Percentiles rank a stretch among this genome's conserved stretches.
phyloP scores from a whole-genome alignment of 176 grass and related monocot species.

The Avena sativa region DNA sequence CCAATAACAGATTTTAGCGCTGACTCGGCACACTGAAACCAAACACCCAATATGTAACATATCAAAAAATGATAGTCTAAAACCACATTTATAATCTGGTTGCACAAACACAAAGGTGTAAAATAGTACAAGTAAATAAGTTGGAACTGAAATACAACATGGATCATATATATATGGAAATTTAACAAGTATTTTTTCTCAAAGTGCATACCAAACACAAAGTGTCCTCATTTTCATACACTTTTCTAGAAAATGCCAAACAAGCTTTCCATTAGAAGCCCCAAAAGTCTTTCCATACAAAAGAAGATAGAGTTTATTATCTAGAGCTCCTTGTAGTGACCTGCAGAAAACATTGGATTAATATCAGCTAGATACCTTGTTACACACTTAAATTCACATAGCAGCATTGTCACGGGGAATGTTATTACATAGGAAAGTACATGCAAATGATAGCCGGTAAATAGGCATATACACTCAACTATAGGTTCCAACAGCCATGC shows the following conservation, averaged over 20 bases:
- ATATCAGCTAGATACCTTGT: background rate
- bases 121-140: constrained; percentile 14
- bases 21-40: constrained; percentile 87
- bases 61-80: background rate
- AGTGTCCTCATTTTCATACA: constrained; percentile 88
- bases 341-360: constrained; percentile 51
- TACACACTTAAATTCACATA: constrained; percentile 12
- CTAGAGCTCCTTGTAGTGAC: constrained; percentile 85
- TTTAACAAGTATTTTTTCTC: background rate
- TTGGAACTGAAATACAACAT: constrained; percentile 19
- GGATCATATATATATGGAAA: constrained; percentile 1
- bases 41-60: constrained; percentile 27
- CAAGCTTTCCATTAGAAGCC: constrained; percentile 60
- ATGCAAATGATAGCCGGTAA: constrained; percentile 6
- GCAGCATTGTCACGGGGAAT: background rate
- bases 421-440: background rate
- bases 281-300: constrained; percentile 74
- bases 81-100: background rate
- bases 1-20: constrained; percentile 87
- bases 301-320: constrained; percentile 91
- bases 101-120: background rate
- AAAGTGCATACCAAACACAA: constrained; percentile 64
- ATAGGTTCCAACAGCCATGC: background rate
- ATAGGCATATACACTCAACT: background rate
- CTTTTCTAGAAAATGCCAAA: constrained; percentile 97